phyloP scores from a whole-genome alignment of 2,329 filamentous ascomycete species.

The Paecilomyces dactylethromorphus region DNA sequence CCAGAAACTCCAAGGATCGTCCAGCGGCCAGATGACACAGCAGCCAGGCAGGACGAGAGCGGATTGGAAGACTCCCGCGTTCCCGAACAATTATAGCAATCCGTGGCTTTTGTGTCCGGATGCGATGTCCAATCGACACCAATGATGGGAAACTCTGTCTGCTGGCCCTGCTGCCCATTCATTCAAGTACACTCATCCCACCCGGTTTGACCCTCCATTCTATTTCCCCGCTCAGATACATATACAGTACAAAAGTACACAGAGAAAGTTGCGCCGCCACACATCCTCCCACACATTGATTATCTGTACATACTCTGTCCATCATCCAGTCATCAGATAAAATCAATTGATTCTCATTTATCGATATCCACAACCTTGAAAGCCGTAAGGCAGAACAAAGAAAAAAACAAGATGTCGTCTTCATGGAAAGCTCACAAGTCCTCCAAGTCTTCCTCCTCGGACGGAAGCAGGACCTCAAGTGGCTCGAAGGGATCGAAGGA shows the following conservation, averaged over 20 bases:
- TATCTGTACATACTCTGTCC: neutral
- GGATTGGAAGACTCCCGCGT: neutral
- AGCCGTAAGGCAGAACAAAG: neutral
- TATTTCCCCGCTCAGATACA: neutral
- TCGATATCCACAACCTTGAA: neutral
- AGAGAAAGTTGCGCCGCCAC: neutral
- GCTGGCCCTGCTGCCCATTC: neutral
- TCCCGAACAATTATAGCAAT: neutral
- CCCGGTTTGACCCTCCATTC: neutral
- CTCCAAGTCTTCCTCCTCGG: neutral
- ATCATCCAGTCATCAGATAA: neutral
- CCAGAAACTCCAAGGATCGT: neutral
- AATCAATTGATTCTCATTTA: neutral
- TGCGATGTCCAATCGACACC: neutral
- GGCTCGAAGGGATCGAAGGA: neutral
- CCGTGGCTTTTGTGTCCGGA: neutral
- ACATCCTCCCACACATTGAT: neutral
- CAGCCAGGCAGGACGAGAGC: neutral
- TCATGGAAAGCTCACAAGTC: neutral
- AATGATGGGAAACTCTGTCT: neutral
- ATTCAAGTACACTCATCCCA: neutral
- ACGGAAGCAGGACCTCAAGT: neutral
- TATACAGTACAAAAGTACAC: neutral
- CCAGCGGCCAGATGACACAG: neutral
- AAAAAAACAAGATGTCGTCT: neutral